Conservation (phyloP, 805 yeast genomes). For the Starmerella potacharoeniae region DNA sequence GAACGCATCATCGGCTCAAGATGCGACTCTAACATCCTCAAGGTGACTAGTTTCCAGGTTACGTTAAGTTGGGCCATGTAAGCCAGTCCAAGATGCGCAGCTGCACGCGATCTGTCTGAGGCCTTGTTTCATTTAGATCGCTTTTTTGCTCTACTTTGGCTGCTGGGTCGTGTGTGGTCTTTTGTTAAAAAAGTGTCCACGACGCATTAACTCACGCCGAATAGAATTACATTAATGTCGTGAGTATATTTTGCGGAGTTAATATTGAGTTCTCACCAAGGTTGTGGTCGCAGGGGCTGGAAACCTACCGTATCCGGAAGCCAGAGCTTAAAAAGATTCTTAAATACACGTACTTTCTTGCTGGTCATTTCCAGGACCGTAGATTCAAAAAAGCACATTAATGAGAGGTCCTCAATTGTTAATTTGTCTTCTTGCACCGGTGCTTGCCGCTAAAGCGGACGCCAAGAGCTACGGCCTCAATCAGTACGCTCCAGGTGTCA, state of each 20-base stretch:
- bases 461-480: background rate
- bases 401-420: background rate
- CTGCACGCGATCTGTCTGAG: too few relatives aligned
- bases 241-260: background rate
- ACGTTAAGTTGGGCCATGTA: too few relatives aligned
- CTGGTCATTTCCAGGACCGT: background rate
- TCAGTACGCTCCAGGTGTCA: conserved; percentile 12
- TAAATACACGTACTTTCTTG: background rate
- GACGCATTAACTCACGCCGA: too few relatives aligned
- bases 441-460: background rate
- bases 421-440: background rate
- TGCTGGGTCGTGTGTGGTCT: too few relatives aligned
- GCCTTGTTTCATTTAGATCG: too few relatives aligned
- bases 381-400: background rate
- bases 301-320: background rate
- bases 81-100: too few relatives aligned
- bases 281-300: conserved; percentile 1
- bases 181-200: too few relatives aligned
- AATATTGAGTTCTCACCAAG: background rate
- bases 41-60: too few relatives aligned
- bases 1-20: too few relatives aligned
- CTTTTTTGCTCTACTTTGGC: too few relatives aligned
- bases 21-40: too few relatives aligned
- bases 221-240: too few relatives aligned
- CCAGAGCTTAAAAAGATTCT: background rate